Percentiles rank a stretch among this genome's conserved stretches.
Evolutionary conservation across 768 basidiomycete genomes (phyloP).

Genomic region (Paxillus rubicundulus): DNA sequence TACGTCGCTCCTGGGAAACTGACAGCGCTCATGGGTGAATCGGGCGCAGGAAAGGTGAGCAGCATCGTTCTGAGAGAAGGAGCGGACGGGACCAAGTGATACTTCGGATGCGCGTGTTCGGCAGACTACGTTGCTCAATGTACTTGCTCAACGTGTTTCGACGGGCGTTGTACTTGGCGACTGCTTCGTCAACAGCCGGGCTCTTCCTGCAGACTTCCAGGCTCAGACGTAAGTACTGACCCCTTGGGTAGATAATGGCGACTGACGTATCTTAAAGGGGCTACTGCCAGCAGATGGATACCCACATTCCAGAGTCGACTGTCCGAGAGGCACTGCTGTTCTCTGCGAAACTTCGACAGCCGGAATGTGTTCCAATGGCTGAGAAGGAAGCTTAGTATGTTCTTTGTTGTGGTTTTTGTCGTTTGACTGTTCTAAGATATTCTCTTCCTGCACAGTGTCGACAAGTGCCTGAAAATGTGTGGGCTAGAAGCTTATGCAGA

Average conservation of each 20-base stretch:
- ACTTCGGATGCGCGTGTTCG: background rate
- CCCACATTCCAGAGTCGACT: slow-evolving; percentile 70
- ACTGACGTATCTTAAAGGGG: slow-evolving; percentile 41
- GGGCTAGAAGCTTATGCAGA: slow-evolving; percentile 61
- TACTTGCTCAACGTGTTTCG: slow-evolving; percentile 47
- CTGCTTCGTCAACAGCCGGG: slow-evolving; percentile 53
- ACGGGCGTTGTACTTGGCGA: slow-evolving; percentile 51
- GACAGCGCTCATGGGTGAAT: slow-evolving; percentile 50
- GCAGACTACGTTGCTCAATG: slow-evolving; percentile 60
- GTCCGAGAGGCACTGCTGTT: slow-evolving; percentile 80
- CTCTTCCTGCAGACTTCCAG: slow-evolving; percentile 55
- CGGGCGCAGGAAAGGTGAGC: slow-evolving; percentile 32
- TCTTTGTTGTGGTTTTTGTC: background rate
- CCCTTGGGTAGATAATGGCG: background rate
- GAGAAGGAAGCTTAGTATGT: slow-evolving; percentile 83
- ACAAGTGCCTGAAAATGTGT: slow-evolving; percentile 62
- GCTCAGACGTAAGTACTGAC: slow-evolving; percentile 48
- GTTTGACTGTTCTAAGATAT: background rate
- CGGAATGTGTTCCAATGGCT: slow-evolving; percentile 51
- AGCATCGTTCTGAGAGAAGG: background rate
- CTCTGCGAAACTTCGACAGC: slow-evolving; percentile 80
- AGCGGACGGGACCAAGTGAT: background rate
- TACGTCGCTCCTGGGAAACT: slow-evolving; percentile 51
- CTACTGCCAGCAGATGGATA: slow-evolving; percentile 84
- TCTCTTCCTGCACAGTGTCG: slow-evolving; percentile 35